phyloP scores from a whole-genome alignment of 2,329 filamentous ascomycete species.

The Diaporthe ampelina region DNA sequence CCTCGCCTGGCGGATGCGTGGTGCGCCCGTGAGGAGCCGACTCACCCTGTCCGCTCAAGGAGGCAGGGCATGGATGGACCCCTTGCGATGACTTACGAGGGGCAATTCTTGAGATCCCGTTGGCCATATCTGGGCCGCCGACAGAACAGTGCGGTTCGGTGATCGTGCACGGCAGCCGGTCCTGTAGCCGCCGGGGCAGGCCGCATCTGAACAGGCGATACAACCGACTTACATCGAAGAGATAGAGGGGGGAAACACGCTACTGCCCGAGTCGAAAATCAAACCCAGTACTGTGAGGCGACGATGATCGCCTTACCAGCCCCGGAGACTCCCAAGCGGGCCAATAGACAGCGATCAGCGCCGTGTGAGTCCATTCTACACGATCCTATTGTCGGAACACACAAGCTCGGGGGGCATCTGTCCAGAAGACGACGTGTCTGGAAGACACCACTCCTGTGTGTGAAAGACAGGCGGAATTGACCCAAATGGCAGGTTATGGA shows the following conservation, averaged over 20 bases:
- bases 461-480: not conserved
- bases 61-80: not conserved
- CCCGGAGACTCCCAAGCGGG: not conserved
- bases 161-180: not conserved
- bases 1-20: not conserved
- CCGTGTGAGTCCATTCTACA: no score
- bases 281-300: not conserved
- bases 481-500: not conserved
- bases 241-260: no score
- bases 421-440: not conserved
- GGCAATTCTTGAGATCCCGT: not conserved
- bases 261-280: no score
- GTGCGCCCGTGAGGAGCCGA: not conserved
- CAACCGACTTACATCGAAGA: not conserved
- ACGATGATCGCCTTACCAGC: not conserved
- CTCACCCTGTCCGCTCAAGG: not conserved
- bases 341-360: not conserved
- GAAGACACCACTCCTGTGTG: not conserved
- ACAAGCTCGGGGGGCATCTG: not conserved
- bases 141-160: not conserved
- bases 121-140: not conserved
- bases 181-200: not conserved
- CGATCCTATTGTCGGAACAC: not conserved
- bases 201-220: not conserved
- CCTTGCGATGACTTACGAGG: not conserved